Base-by-base conservation (phyloP, 257 asterid genomes). In the Nicotiana benthamiana region DNA sequence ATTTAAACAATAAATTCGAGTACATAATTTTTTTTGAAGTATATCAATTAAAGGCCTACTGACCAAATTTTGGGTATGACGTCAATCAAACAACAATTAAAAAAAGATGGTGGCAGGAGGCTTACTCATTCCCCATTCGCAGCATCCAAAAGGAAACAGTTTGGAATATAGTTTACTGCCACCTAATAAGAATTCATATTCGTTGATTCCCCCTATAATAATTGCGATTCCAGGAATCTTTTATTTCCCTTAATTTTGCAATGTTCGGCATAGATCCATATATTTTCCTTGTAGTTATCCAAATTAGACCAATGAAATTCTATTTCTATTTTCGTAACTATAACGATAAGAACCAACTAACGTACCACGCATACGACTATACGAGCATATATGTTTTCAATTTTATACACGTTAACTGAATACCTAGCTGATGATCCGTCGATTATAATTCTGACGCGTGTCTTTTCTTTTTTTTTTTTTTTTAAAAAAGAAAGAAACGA, bases 51-150 rank as follows among this genome's bases (percentile, higher is more conserved):
- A 20, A 40, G 57, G 77, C 20, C 54, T 67, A 40, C 1, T 9
- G 5, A 68, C 36, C 13, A 72, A 72, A 46, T 24, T 13, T 40
- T 6, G 1, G 48, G 24, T 24, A 72, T 72, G 78, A 72, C 78
- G 78, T 46, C 60, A 72, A 66, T 4, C 1, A 32, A 52, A 66
- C 3, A 68, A 16, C 22, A 17, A 54, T 15, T 28, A 9, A 36
- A 67, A 40, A 12, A 40, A 40, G 11, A 22, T 43, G 2, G 5
- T 20, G 30, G 15, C 86, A 82, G 75, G 85, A 56, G 90, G 86
- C 80, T 4, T 81, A 82, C 52, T 75, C 88, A 62, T 64, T 63
- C 78, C 87, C 94, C 66, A 82, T 82, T 86, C 79, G 90, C 90
- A 85, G 87, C 95, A 81, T 83, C 82, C 80, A 63, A 40, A 52